Percentiles rank a stretch among this genome's conserved stretches.
Evolutionary conservation across 2,329 filamentous ascomycete species (phyloP).

Genomic region (Cercospora beticola): DNA sequence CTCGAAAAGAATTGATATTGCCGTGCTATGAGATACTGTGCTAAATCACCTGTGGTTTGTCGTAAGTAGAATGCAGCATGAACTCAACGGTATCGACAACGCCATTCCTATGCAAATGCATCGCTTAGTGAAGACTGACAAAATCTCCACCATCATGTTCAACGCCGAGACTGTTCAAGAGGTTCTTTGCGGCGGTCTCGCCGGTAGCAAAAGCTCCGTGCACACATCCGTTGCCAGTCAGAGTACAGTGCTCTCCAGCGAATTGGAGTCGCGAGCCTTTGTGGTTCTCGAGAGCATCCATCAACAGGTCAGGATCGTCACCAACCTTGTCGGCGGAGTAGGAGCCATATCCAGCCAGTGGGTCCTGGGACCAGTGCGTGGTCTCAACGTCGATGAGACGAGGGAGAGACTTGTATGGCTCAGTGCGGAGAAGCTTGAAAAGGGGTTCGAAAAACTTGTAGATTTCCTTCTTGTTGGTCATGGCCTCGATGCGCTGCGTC

Average conservation of each 20-base stretch:
- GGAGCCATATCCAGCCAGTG: constrained; percentile 45
- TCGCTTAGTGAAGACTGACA: constrained; percentile 19
- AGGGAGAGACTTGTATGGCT: constrained; percentile 47
- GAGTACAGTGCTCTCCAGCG: constrained; percentile 42
- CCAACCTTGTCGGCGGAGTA: constrained; percentile 50
- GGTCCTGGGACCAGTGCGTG: constrained; percentile 48
- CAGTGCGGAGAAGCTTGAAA: constrained; percentile 46
- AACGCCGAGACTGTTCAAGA: constrained; percentile 41
- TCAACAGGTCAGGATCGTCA: constrained; percentile 42
- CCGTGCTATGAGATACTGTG: neutral
- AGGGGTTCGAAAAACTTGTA: constrained; percentile 48
- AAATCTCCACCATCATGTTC: constrained; percentile 37
- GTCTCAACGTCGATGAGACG: constrained; percentile 44
- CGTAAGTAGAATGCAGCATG: neutral
- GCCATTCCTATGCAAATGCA: neutral
- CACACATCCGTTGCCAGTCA: constrained; percentile 46
- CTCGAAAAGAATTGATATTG: neutral
- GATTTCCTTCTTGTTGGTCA: constrained; percentile 41
- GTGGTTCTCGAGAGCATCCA: constrained; percentile 42
- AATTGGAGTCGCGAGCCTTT: constrained; percentile 43
- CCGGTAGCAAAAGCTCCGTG: constrained; percentile 49
- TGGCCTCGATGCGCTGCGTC: constrained; percentile 48
- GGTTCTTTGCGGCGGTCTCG: constrained; percentile 44
- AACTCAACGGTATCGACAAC: neutral
- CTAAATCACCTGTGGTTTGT: neutral